Evolutionary conservation across 2,329 filamentous ascomycete species (phyloP).

Genomic region (Calonectria naviculata): DNA sequence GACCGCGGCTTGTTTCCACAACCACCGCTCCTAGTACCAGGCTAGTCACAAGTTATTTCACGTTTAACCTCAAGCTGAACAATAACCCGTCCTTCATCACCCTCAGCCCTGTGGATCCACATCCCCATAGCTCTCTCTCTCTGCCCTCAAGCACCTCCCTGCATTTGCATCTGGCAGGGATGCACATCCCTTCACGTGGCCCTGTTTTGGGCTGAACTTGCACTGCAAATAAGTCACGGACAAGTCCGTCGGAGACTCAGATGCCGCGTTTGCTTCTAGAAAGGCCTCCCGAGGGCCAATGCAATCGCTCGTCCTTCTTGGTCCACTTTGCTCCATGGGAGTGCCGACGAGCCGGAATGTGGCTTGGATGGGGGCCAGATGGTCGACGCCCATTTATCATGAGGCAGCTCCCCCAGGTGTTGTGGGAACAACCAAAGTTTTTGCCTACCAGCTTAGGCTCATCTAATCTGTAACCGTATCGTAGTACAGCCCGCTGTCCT

Average conservation of each 20-base stretch:
- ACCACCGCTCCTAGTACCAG: neutral
- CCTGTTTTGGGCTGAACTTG: neutral
- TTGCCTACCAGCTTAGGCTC: neutral
- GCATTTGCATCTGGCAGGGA: neutral
- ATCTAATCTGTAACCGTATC: neutral
- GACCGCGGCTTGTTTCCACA: neutral
- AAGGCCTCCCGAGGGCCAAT: neutral
- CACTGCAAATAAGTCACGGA: neutral
- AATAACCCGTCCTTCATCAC: neutral
- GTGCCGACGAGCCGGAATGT: slow-evolving; percentile 8
- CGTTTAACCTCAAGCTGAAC: neutral
- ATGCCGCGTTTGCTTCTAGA: neutral
- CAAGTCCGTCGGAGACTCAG: neutral
- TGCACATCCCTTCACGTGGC: neutral
- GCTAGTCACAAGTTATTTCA: neutral
- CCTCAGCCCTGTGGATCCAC: slow-evolving; percentile 21
- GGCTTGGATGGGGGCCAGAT: neutral
- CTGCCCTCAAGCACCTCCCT: neutral
- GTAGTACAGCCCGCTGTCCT: neutral
- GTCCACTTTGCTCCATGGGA: neutral
- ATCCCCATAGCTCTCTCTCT: neutral
- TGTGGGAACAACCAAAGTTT: neutral
- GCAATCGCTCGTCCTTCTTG: neutral
- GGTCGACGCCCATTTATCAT: neutral
- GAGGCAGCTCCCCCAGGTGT: neutral